Evolutionary conservation across 192 early-diverging fungal genomes (phyloP), one percentile per base, ranked within the genome.

Genomic region (Backusella parvicylindrica): DNA sequence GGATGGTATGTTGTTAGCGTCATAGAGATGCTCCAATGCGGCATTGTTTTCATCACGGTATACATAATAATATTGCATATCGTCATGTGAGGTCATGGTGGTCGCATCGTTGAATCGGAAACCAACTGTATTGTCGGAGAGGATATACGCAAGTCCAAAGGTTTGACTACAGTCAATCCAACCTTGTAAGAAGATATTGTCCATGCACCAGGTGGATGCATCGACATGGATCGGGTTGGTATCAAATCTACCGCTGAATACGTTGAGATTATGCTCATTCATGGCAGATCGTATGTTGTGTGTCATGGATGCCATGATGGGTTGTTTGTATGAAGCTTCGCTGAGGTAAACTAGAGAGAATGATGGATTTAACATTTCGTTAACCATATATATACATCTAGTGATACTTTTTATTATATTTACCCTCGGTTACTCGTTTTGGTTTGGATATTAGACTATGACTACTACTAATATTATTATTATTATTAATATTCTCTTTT

Each of bases 61-160:
- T 2, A 26, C n/a, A n/a, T 60, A 60, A 6, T 65, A 73, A 82
- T 41, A 87, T 72, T 71, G 84, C 86, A 66, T 84, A 80, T 72
- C 63, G 37, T 72, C 21, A 16, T 70, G 40, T 30, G 70, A 71
- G 2, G 88, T 82, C 28, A 97, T 81, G 13, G 89, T 94, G 6
- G 93, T 95, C 33, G 89, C 88, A 81, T 99, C 97, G 65, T 98
- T 98, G 80, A 93, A 98, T 49, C 93, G 86, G 1, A 96, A 90
- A 12, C 96, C 97, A 30, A 88, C 81, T 11, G 91, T 90, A 12
- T 94, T 93, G 77, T 98, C 95, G 31, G 91, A 90, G 70, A 98
- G 80, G 64, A 91, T 87, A 81, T 97, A 99, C 1, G 93, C 93
- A 65, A 98, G 79, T 9, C 97, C 97, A 77, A 97, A 98, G 41